Base-by-base conservation (phyloP, 2,329 filamentous ascomycete genomes). In the Penicillium sp. region DNA sequence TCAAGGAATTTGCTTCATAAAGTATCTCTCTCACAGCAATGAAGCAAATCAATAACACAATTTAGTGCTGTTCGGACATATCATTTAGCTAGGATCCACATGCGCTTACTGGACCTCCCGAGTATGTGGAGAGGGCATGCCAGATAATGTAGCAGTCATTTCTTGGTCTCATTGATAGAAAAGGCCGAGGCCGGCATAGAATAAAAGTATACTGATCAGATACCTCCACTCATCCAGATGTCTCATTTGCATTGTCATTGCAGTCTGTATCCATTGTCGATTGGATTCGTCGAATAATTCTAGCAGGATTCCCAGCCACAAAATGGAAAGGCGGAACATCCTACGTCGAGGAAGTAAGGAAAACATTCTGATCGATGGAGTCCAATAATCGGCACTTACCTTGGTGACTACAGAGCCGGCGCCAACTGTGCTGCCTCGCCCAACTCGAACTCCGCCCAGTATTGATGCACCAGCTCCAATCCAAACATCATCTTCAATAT, bases 361-460 rank as follows among this genome's bases (percentile, higher is more conserved):
- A 34, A 11, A 11, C 13, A 34, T 34, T 34, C 31, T 7, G 8
- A 4, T 34, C 4, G 4, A 10, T 32, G 16, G 31, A 16, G 5
- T 34, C 24, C 3, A 16, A 34, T 5, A 11, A n/a, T 45, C 43
- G 13, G n/a, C 8, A 46, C 11, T 46, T 34, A 46, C 43, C 27
- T 46, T 46, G 14, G 43, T 34, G 43, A 46, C 43, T 7, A 46
- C 43, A 14, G 29, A 46, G 34, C 27, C 8, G 31, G 34, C 43
- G 22, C 43, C 43, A 6, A 46, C 43, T 31, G 43, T 34, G 21
- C 43, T 46, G 3, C 43, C 43, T 32, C 43, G 24, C 8, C 43
- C 50, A 40, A 52, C 39, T 21, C 31, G 44, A 22, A 44, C 46
- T 49, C 49, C 44, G 54, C 21, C 44, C 42, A 40, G 14, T 9